Percentiles rank a stretch among this genome's conserved stretches.
Evolutionary conservation across 257 asterid species (phyloP).

Genomic region (Solanum paucissectum): DNA sequence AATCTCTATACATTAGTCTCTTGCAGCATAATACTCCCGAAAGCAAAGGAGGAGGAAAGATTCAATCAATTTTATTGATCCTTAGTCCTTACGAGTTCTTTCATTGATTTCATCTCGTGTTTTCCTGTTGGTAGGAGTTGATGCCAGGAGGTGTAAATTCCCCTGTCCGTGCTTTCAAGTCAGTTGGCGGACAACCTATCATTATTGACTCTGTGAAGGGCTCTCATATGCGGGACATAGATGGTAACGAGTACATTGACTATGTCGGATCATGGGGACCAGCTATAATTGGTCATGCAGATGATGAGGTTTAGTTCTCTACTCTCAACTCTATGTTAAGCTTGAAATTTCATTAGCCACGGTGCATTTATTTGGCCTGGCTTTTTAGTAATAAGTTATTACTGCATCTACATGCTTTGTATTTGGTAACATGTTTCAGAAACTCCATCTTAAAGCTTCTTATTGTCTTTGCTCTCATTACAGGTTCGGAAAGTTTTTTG

Average conservation of each 20-base stretch:
- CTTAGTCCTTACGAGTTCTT: background rate
- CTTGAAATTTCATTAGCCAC: background rate
- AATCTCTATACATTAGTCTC: background rate
- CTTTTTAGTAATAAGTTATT: background rate
- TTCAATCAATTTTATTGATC: background rate
- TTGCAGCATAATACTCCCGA: background rate
- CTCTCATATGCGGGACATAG: conserved; percentile 90
- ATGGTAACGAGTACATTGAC: conserved; percentile 97
- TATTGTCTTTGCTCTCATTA: background rate
- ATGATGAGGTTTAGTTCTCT: conserved; percentile 56
- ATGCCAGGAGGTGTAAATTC: conserved; percentile 99
- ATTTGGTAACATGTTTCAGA: background rate
- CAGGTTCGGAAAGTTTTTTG: background rate
- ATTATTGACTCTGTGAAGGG: conserved; percentile 89
- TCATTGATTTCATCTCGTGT: background rate
- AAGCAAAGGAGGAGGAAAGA: background rate
- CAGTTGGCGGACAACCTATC: conserved; percentile 97
- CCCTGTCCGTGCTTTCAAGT: conserved; percentile 97
- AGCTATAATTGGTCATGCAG: conserved; percentile 97
- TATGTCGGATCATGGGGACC: conserved; percentile 99
- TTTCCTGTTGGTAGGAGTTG: conserved; percentile 48
- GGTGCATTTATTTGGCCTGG: background rate
- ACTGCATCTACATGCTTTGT: background rate
- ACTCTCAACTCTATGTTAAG: background rate
- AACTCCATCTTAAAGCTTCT: background rate